These are phyloP conservation scores for Blastocystis sp. DNA, from an alignment of 352 stramenopile genomes.

Conservation along the genomic window DNA sequence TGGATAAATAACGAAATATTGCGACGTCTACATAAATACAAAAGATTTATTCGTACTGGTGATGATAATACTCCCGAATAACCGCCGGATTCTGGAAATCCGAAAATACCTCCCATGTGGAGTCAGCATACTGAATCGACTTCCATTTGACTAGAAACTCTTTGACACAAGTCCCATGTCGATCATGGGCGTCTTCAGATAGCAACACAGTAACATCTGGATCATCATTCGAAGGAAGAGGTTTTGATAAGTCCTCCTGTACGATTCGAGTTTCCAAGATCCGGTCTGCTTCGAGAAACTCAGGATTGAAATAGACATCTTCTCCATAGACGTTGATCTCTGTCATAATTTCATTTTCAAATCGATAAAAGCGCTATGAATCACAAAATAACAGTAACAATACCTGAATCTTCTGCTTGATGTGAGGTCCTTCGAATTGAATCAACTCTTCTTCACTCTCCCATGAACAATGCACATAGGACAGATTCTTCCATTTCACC, in stretches of 20 bases:
- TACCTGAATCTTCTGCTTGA: constrained; percentile 59
- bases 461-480: constrained; percentile 82
- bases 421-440: background rate
- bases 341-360: background rate
- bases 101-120: constrained; percentile 92
- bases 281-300: constrained; percentile 78
- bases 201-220: background rate
- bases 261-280: constrained; percentile 73
- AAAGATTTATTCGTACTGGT: background rate
- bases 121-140: constrained; percentile 86
- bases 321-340: constrained; percentile 29
- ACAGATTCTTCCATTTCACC: constrained; percentile 80
- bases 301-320: constrained; percentile 81
- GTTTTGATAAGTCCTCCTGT: background rate
- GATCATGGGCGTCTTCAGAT: background rate
- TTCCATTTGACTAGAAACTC: constrained; percentile 99
- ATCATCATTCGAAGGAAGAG: background rate
- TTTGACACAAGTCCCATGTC: constrained; percentile 63
- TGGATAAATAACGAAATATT: background rate
- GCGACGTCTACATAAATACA: background rate
- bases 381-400: background rate
- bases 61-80: constrained; percentile 72
- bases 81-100: constrained; percentile 82
- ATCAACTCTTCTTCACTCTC: constrained; percentile 74
- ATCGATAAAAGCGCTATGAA: constrained; percentile 10